phyloP scores from a whole-genome alignment of 768 basidiomycete genomes.

The Kwoniella shandongensis region DNA sequence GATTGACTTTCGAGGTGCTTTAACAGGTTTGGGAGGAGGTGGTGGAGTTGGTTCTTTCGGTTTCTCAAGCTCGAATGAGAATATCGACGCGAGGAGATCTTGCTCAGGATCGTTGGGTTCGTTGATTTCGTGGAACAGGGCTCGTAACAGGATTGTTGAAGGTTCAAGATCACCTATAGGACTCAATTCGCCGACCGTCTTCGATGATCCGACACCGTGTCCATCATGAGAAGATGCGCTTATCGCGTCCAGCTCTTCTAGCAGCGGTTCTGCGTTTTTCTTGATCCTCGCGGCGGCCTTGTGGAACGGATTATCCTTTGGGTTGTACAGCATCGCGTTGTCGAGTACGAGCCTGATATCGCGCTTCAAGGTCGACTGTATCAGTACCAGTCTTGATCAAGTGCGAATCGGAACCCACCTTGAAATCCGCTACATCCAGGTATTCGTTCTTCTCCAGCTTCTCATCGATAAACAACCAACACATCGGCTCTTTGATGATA shows the following conservation, averaged over 20 bases:
- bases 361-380: constrained; percentile 48
- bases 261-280: constrained; percentile 56
- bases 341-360: constrained; percentile 84
- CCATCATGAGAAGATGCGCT: neutral
- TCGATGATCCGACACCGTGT: neutral
- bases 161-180: constrained; percentile 74
- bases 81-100: constrained; percentile 65
- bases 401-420: constrained; percentile 49
- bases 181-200: constrained; percentile 55
- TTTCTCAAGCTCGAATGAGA: constrained; percentile 66
- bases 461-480: constrained; percentile 79
- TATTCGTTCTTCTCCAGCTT: constrained; percentile 85
- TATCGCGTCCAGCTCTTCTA: constrained; percentile 54
- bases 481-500: constrained; percentile 87
- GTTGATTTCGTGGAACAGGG: constrained; percentile 56
- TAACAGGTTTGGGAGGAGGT: constrained; percentile 51
- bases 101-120: constrained; percentile 60
- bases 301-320: constrained; percentile 67
- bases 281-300: constrained; percentile 69
- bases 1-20: constrained; percentile 20
- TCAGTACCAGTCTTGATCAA: constrained; percentile 16
- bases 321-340: constrained; percentile 87
- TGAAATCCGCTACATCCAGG: constrained; percentile 65
- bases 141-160: constrained; percentile 61
- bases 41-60: constrained; percentile 66